Evolutionary conservation across 139 green algal species (phyloP).

Genomic region (Chlamydomonas incerta): DNA sequence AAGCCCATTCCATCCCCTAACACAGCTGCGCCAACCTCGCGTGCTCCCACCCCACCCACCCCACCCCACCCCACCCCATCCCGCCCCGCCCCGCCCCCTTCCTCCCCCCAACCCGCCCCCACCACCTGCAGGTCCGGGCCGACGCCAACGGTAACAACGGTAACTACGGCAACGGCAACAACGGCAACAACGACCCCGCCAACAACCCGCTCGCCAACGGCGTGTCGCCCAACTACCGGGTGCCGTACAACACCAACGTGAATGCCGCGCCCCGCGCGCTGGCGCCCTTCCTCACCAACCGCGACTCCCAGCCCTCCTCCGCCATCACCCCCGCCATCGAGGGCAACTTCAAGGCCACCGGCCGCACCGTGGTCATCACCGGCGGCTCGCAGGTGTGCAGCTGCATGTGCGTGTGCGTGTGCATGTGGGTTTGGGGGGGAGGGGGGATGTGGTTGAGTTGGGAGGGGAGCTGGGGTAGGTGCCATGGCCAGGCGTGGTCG

Average conservation of each 20-base stretch:
- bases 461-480: neutral
- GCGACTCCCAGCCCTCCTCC: neutral
- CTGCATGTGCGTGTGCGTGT: too few species aligned
- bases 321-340: constrained; percentile 15
- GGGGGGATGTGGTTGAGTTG: too few species aligned
- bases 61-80: too few species aligned
- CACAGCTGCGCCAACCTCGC: too few species aligned
- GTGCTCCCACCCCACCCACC: too few species aligned
- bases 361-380: constrained; percentile 66
- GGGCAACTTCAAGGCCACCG: constrained; percentile 55
- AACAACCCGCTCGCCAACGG: neutral
- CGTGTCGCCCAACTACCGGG: neutral
- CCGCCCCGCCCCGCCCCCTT: neutral
- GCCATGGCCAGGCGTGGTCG: too few species aligned
- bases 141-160: neutral
- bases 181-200: neutral
- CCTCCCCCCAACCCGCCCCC: too few species aligned
- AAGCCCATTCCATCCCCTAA: too few species aligned
- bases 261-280: constrained; percentile 12
- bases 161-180: neutral
- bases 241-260: constrained; percentile 38
- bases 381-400: constrained; percentile 63
- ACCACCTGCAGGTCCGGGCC: too few species aligned
- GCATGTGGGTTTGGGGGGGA: neutral
- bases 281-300: constrained; percentile 8